Evolutionary conservation across 2,329 filamentous ascomycete genomes (phyloP).

Genomic region (Ophiostoma populinum): DNA sequence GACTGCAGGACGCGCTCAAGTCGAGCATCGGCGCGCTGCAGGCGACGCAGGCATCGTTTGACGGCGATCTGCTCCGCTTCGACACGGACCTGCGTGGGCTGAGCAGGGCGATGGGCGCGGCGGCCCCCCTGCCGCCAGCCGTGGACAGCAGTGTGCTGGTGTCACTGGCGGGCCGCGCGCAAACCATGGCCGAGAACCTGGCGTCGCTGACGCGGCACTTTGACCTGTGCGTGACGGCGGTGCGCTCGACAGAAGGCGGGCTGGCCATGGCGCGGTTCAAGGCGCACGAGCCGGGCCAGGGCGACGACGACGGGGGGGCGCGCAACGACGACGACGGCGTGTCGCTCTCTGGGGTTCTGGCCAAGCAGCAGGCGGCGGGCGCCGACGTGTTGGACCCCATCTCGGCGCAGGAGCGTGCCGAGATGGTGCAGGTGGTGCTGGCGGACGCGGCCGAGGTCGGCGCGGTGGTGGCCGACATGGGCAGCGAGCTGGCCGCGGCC

Average conservation of each 20-base stretch:
- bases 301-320: no score
- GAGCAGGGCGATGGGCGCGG: constrained; percentile 35
- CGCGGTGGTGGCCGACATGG: constrained; percentile 53
- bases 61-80: constrained; percentile 57
- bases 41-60: constrained; percentile 54
- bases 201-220: constrained; percentile 75
- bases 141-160: no score
- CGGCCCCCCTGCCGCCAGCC: constrained; percentile 16
- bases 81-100: constrained; percentile 55
- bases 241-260: constrained; percentile 75
- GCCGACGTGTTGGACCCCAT: constrained; percentile 41
- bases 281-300: constrained; percentile 32
- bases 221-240: constrained; percentile 79
- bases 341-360: constrained; percentile 50
- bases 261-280: constrained; percentile 50
- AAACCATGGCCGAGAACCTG: constrained; percentile 66
- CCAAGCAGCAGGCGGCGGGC: constrained; percentile 24
- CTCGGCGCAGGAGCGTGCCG: constrained; percentile 55
- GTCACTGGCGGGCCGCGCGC: constrained; percentile 54
- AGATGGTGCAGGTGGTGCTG: constrained; percentile 68
- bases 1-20: constrained; percentile 48
- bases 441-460: constrained; percentile 52
- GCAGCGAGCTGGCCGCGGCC: constrained; percentile 60
- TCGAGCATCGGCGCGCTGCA: constrained; percentile 54
- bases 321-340: constrained; percentile 22